Conservation (phyloP, 495 filamentous ascomycete species). For the Rhizodiscina lignyota region DNA sequence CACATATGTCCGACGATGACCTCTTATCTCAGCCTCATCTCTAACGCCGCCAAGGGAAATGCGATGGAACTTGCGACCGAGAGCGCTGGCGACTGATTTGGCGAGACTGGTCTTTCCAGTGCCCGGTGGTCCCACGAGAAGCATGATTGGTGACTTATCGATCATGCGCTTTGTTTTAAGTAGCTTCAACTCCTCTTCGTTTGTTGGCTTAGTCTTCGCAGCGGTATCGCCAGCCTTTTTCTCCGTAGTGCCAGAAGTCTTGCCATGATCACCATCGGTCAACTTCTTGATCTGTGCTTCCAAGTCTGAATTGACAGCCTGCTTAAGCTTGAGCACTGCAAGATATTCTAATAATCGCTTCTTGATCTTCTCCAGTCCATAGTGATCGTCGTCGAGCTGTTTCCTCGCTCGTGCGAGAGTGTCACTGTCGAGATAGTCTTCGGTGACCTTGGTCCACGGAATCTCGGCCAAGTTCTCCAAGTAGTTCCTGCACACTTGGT, state of each 20-base stretch:
- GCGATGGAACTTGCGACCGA: slow-evolving; percentile 91
- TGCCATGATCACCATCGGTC: slow-evolving; percentile 6
- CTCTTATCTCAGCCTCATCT: slow-evolving; percentile 93
- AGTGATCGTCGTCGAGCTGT: slow-evolving; percentile 92
- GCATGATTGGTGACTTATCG: slow-evolving; percentile 90
- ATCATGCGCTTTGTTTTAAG: slow-evolving; percentile 57
- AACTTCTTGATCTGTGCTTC: slow-evolving; percentile 46
- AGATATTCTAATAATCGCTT: slow-evolving; percentile 91
- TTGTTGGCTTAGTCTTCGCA: slow-evolving; percentile 2
- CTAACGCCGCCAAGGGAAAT: slow-evolving; percentile 93
- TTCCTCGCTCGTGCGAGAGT: slow-evolving; percentile 67
- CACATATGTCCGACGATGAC: slow-evolving; percentile 92
- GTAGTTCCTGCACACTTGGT: slow-evolving; percentile 86
- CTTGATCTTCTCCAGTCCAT: slow-evolving; percentile 94
- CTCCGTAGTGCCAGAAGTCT: slow-evolving; percentile 1
- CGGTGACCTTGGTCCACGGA: slow-evolving; percentile 76
- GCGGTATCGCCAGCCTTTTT: slow-evolving; percentile 4
- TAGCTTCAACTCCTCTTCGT: slow-evolving; percentile 36
- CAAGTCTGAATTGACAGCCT: slow-evolving; percentile 63
- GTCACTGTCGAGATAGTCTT: slow-evolving; percentile 70
- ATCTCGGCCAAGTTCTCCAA: slow-evolving; percentile 89
- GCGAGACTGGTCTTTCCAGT: slow-evolving; percentile 94
- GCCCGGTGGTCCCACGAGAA: slow-evolving; percentile 87
- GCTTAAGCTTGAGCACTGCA: slow-evolving; percentile 87
- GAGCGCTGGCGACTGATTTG: slow-evolving; percentile 77